Conservation (phyloP, 2,329 filamentous ascomycete species). For the Daldinia sp. region DNA sequence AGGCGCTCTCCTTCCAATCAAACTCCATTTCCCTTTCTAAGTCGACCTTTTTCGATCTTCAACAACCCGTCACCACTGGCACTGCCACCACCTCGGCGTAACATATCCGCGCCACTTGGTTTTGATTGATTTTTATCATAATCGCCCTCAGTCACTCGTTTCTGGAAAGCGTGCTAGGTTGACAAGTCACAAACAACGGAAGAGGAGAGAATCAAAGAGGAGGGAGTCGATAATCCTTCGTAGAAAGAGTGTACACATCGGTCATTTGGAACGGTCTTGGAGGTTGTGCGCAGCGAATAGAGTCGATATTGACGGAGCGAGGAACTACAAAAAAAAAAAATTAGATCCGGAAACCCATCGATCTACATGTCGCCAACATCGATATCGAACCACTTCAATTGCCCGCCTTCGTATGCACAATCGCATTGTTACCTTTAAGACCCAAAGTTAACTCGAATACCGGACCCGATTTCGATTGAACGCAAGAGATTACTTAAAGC, state of each 20-base stretch:
- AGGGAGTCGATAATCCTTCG: conserved; percentile 5
- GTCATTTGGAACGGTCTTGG: conserved; percentile 7
- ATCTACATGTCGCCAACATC: conserved; percentile 47
- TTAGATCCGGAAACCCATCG: conserved; percentile 7
- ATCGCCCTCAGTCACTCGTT: conserved; percentile 46
- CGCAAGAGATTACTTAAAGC: conserved; percentile 33
- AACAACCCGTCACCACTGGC: conserved; percentile 37
- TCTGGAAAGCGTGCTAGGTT: conserved; percentile 42
- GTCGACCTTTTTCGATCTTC: conserved; percentile 40
- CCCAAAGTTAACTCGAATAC: conserved; percentile 18
- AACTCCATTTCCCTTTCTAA: conserved; percentile 28
- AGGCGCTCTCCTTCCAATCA: conserved; percentile 33
- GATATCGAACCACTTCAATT: conserved; percentile 36
- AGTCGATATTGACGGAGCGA: conserved; percentile 13
- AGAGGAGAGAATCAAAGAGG: conserved; percentile 14
- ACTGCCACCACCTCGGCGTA: conserved; percentile 38
- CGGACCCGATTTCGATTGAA: conserved; percentile 22
- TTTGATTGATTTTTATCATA: conserved; percentile 20
- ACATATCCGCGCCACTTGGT: conserved; percentile 37
- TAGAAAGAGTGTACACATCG: conserved; percentile 26
- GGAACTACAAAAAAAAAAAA: conserved; percentile 1
- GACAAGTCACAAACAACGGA: conserved; percentile 16
- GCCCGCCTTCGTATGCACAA: conserved; percentile 28
- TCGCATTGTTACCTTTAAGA: conserved; percentile 27
- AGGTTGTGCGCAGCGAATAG: conserved; percentile 14